Evolutionary conservation across 768 basidiomycete genomes (phyloP).

Genomic region (Rhodotorula babjevae): DNA sequence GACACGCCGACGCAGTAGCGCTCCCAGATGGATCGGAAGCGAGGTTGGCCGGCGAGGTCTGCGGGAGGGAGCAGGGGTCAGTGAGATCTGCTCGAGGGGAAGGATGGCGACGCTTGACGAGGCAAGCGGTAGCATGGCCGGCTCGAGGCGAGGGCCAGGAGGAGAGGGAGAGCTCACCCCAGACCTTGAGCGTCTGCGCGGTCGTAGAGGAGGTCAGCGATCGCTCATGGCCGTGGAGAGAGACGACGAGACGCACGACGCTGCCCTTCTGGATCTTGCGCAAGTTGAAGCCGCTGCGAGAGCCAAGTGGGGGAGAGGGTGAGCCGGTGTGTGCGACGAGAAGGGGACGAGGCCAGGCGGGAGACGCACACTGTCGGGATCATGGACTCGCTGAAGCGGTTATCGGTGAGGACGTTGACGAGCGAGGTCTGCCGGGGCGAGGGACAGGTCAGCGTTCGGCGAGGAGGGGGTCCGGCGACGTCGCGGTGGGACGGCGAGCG

Average conservation of each 20-base stretch:
- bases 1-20: slow-evolving; percentile 36
- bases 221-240: too few relatives aligned
- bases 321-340: neutral
- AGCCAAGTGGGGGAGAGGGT: neutral
- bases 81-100: neutral
- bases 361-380: slow-evolving; percentile 34
- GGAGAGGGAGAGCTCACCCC: slow-evolving; percentile 14
- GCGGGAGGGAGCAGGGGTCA: neutral
- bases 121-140: too few relatives aligned
- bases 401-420: slow-evolving; percentile 30
- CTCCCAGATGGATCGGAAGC: slow-evolving; percentile 40
- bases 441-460: too few relatives aligned
- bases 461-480: neutral
- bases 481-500: neutral
- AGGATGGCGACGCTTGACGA: neutral
- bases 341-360: neutral
- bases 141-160: too few relatives aligned
- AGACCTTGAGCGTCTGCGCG: slow-evolving; percentile 32
- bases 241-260: slow-evolving; percentile 8
- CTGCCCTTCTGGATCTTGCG: slow-evolving; percentile 30
- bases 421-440: slow-evolving; percentile 20
- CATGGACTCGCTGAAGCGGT: slow-evolving; percentile 34
- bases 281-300: slow-evolving; percentile 33
- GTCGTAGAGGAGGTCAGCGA: neutral
- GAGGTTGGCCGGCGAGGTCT: slow-evolving; percentile 38